Conservation (phyloP, 768 basidiomycete genomes). For the Trametes meyenii region DNA sequence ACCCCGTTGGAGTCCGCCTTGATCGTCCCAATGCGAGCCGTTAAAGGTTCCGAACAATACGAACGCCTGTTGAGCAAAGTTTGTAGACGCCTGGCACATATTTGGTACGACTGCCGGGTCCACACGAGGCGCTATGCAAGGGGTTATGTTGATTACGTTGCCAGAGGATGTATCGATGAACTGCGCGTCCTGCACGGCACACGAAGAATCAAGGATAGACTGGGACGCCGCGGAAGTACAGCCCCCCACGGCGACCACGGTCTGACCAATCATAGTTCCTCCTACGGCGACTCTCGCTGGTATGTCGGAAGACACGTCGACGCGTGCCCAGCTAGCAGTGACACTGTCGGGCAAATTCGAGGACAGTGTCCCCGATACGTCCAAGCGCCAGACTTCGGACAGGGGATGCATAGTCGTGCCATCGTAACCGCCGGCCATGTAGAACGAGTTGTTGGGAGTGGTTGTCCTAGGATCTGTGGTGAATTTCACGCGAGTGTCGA, state of each 20-base stretch:
- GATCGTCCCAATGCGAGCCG: conserved; percentile 66
- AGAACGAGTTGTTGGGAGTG: conserved; percentile 73
- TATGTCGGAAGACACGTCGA: conserved; percentile 38
- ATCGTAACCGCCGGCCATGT: conserved; percentile 71
- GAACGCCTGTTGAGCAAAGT: conserved; percentile 66
- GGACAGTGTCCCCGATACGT: conserved; percentile 70
- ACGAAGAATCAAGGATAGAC: conserved; percentile 37
- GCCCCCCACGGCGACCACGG: conserved; percentile 66
- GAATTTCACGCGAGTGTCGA: conserved; percentile 53
- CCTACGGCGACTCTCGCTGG: conserved; percentile 53
- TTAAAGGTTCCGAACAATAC: conserved; percentile 72
- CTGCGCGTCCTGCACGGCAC: conserved; percentile 62
- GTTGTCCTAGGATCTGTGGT: conserved; percentile 42
- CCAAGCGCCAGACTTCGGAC: conserved; percentile 72
- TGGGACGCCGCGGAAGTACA: conserved; percentile 36
- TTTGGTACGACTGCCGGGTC: conserved; percentile 66
- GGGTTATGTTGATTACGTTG: conserved; percentile 42
- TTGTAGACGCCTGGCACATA: conserved; percentile 53
- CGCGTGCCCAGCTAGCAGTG: conserved; percentile 61
- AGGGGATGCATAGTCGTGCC: conserved; percentile 48
- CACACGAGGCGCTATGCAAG: conserved; percentile 67
- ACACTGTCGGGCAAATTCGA: conserved; percentile 60
- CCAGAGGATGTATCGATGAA: conserved; percentile 49
- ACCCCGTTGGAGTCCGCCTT: conserved; percentile 58
- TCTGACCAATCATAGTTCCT: conserved; percentile 52